Evolutionary conservation across 1,139 yeast genomes (phyloP), one percentile per base, ranked within the genome.

Genomic region (Martiniozyma asiatica): DNA sequence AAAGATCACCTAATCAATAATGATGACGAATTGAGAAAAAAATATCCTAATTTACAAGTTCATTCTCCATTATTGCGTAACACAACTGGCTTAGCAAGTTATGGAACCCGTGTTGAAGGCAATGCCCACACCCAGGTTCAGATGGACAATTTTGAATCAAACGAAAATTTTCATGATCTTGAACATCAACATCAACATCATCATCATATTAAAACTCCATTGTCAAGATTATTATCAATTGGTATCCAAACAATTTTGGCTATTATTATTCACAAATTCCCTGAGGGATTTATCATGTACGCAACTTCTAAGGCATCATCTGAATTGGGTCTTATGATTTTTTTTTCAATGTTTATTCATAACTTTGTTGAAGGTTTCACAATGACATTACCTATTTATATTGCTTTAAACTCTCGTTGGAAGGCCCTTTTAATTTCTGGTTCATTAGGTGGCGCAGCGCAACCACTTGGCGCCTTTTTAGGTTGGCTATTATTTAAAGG

Each of bases 301-400:
- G 72, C 87, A 2, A 79, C 94, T 0, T 66, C 85, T 0, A 72
- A 73, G 40, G 81, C 93, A 1, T 73, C 81, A 46, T 73, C 78
- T 1, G 57, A 65, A 29, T 56, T 85, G 19, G 97, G 97, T 0
- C 48, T 84, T 20, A 68, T 82, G 12, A 82, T 89, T 9, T 87
- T 89, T 46, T 51, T 85, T 15, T 84, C 95, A 33, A 63, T 89
- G 44, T 71, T 87, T 14, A 70, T 87, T 19, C 98, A 89, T 56
- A 89, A 89, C 53, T 74, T 84, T 42, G 78, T 87, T n/a, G 98
- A 89, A 53, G 98, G 98, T 0, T 85, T 89, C 50, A 73, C 92
- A 15, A 85, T 89, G 81, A 84, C 94, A 13, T 62, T 87, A 35
- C 98, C 98, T 0, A 59, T 89, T 25, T 89, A 76, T 48, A 68